A percentile compares a stretch with the other conserved stretches of the same genome.
These are phyloP conservation scores for Beauveria sp. DNA, from an alignment of 2,329 filamentous ascomycete genomes.

Conservation along the genomic window DNA sequence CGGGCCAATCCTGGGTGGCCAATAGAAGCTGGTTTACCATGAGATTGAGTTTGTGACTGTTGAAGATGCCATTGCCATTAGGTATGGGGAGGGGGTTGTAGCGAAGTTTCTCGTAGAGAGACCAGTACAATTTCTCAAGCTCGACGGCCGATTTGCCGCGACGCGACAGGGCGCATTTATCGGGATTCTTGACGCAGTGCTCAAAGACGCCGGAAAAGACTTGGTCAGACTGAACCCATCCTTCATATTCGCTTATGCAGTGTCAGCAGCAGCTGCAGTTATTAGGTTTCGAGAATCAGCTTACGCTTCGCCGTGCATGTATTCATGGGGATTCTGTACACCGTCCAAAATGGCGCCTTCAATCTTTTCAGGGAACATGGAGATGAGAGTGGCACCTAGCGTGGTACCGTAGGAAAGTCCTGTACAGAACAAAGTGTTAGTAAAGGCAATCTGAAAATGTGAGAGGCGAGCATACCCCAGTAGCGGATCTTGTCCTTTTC, in stretches of 20 bases:
- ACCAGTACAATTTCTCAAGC: slow-evolving; percentile 27
- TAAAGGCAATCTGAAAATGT: background rate
- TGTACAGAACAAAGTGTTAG: background rate
- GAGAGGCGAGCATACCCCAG: slow-evolving; percentile 20
- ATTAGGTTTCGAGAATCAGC: background rate
- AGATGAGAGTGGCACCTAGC: slow-evolving; percentile 30
- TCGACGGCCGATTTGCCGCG: slow-evolving; percentile 22
- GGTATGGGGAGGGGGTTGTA: slow-evolving; percentile 18
- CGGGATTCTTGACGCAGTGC: slow-evolving; percentile 20
- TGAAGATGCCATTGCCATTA: slow-evolving; percentile 16
- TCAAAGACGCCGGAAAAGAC: slow-evolving; percentile 22
- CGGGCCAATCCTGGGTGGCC: slow-evolving; percentile 15
- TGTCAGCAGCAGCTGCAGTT: background rate
- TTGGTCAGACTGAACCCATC: slow-evolving; percentile 20
- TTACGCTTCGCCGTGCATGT: slow-evolving; percentile 20
- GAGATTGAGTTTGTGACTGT: slow-evolving; percentile 19
- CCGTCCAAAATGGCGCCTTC: slow-evolving; percentile 32
- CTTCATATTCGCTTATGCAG: slow-evolving; percentile 17
- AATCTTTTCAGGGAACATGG: slow-evolving; percentile 35
- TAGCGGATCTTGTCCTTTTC: slow-evolving; percentile 24
- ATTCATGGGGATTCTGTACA: slow-evolving; percentile 25
- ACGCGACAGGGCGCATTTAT: slow-evolving; percentile 22
- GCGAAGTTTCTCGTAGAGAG: slow-evolving; percentile 21
- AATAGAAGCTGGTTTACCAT: slow-evolving; percentile 16
- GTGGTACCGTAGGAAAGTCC: slow-evolving; percentile 32